These are phyloP conservation scores for Paecilomyces formosus DNA, from an alignment of 2,329 filamentous ascomycete species.

Conservation along the genomic window DNA sequence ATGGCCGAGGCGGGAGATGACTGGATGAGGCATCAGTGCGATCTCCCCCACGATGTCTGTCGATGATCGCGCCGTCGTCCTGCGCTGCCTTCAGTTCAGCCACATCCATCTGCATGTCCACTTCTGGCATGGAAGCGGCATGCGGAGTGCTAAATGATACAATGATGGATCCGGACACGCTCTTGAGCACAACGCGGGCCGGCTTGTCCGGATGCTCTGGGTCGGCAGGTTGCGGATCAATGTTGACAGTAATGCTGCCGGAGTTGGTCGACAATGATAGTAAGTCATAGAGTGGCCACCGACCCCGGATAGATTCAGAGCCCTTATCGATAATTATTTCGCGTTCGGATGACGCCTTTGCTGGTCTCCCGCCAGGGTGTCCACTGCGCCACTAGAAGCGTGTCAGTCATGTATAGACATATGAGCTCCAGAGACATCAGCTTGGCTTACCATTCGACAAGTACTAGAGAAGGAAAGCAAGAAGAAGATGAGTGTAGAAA, in stretches of 20 bases:
- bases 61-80: neutral
- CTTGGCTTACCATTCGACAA: neutral
- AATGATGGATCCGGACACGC: constrained; percentile 17
- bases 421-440: too few species aligned
- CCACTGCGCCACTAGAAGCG: neutral
- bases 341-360: constrained; percentile 3
- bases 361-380: neutral
- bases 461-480: neutral
- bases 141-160: constrained; percentile 12
- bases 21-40: neutral
- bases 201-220: constrained; percentile 16
- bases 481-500: neutral
- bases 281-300: constrained; percentile 23
- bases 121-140: constrained; percentile 1
- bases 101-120: constrained; percentile 2
- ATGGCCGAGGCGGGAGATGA: constrained; percentile 12
- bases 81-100: neutral
- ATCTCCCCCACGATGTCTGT: neutral
- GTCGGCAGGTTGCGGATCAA: constrained; percentile 25
- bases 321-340: constrained; percentile 12
- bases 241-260: constrained; percentile 19
- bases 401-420: neutral
- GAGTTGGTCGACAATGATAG: constrained; percentile 22
- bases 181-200: constrained; percentile 18
- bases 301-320: constrained; percentile 16